These are phyloP conservation scores for Fusarium protoensiforme DNA, from an alignment of 2,329 filamentous ascomycete genomes.

Conservation along the genomic window DNA sequence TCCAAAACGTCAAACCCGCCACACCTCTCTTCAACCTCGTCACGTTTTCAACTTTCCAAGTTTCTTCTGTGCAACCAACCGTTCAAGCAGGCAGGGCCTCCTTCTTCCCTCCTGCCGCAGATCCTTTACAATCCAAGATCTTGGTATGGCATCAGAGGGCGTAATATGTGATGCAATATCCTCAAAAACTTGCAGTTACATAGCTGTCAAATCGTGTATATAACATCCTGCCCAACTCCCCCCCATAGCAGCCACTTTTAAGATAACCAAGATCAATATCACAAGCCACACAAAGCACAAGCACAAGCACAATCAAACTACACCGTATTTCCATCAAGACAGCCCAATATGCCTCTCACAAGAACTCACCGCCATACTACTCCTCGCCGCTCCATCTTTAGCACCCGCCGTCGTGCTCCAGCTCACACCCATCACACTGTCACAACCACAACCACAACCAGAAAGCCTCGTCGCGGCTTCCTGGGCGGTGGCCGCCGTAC, in stretches of 20 bases:
- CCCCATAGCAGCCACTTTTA: neutral
- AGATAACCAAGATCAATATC: neutral
- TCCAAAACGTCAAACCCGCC: slow-evolving; percentile 24
- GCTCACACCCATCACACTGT: slow-evolving; percentile 43
- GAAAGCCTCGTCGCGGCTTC: slow-evolving; percentile 55
- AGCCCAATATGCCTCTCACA: slow-evolving; percentile 48
- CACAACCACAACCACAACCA: slow-evolving; percentile 55
- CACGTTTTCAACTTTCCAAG: slow-evolving; percentile 22
- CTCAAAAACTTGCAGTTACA: neutral
- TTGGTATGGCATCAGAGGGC: slow-evolving; percentile 26
- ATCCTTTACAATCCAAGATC: neutral
- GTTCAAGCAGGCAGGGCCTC: neutral
- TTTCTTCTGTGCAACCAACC: slow-evolving; percentile 7
- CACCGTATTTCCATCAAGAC: neutral
- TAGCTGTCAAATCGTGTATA: slow-evolving; percentile 18
- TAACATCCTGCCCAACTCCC: slow-evolving; percentile 7
- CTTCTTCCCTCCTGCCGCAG: neutral
- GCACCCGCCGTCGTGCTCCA: slow-evolving; percentile 37
- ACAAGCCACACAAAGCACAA: slow-evolving; percentile 14
- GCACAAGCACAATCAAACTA: slow-evolving; percentile 7
- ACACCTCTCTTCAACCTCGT: slow-evolving; percentile 2
- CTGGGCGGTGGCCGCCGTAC: slow-evolving; percentile 52
- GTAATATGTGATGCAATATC: slow-evolving; percentile 38
- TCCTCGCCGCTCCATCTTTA: slow-evolving; percentile 43
- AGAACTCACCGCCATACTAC: slow-evolving; percentile 39